Evolutionary conservation across 768 basidiomycete species (phyloP).

Genomic region (Hericium erinaceus): DNA sequence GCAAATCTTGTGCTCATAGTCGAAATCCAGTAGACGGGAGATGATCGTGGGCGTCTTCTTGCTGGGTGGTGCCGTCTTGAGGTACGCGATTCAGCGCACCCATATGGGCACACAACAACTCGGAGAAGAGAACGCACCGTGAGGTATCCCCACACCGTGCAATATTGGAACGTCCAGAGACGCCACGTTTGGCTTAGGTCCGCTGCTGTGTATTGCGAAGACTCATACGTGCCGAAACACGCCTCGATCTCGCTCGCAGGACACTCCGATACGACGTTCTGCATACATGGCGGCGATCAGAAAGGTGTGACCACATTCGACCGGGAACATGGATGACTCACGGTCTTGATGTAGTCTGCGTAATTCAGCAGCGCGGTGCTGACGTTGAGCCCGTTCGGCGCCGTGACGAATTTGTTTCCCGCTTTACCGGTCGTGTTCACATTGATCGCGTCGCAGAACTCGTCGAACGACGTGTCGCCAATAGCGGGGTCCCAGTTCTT

Average conservation of each 20-base stretch:
- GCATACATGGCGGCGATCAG: not conserved
- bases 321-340: constrained; percentile 22
- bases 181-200: constrained; percentile 74
- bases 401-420: not conserved
- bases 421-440: constrained; percentile 3
- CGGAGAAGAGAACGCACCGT: constrained; percentile 34
- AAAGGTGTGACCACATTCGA: not conserved
- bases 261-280: constrained; percentile 14
- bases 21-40: constrained; percentile 64
- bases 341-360: constrained; percentile 68
- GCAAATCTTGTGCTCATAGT: constrained; percentile 65
- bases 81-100: not conserved
- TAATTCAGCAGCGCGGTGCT: constrained; percentile 63
- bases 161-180: constrained; percentile 85
- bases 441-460: constrained; percentile 19
- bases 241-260: constrained; percentile 35
- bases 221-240: constrained; percentile 85
- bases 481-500: constrained; percentile 31
- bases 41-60: constrained; percentile 64
- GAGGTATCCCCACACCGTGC: constrained; percentile 96
- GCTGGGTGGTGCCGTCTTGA: constrained; percentile 67
- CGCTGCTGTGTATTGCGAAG: constrained; percentile 47
- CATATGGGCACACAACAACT: not conserved
- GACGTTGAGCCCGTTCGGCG: constrained; percentile 21
- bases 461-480: constrained; percentile 14